These are phyloP conservation scores for Salix viminalis DNA, from an alignment of 345 rosid genomes.

Conservation along the genomic window DNA sequence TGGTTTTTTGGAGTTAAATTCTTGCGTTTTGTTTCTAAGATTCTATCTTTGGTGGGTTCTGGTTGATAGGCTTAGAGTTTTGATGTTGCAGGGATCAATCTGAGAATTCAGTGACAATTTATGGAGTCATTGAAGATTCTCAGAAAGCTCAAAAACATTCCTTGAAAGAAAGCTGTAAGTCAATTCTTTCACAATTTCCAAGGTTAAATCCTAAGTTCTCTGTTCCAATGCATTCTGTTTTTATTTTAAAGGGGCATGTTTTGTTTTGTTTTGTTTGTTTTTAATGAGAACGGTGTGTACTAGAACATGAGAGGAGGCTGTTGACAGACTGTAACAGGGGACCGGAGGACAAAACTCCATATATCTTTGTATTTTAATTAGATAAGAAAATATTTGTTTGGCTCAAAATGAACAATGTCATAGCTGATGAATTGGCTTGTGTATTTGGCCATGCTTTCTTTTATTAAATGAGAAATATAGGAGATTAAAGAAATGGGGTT, in stretches of 20 bases:
- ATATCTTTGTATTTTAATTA: conserved; percentile 7
- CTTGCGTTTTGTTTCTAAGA: not conserved
- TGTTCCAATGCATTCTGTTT: not conserved
- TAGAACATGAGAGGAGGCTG: conserved; percentile 20
- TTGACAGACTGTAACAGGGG: conserved; percentile 55
- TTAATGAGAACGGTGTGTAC: conserved; percentile 5
- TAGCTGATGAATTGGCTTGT: conserved; percentile 18
- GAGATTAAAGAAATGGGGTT: conserved; percentile 22
- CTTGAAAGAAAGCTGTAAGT: conserved; percentile 24
- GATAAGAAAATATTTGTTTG: conserved; percentile 28
- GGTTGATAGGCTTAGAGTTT: not conserved
- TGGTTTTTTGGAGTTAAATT: not conserved
- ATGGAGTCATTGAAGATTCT: conserved; percentile 36
- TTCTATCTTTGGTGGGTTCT: not conserved
- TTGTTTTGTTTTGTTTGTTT: not conserved
- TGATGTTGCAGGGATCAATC: not conserved
- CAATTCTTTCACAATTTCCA: conserved; percentile 14
- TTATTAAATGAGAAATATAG: not conserved
- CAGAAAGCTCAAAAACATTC: conserved; percentile 36
- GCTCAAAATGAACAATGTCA: conserved; percentile 12
- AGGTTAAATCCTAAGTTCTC: conserved; percentile 17
- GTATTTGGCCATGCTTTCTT: conserved; percentile 8
- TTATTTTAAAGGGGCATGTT: not conserved
- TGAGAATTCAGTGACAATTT: not conserved
- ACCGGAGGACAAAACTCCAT: conserved; percentile 45